Evolutionary conservation across 164 flowering plant species (phyloP).

Genomic region (Stephania yunnanensis): DNA sequence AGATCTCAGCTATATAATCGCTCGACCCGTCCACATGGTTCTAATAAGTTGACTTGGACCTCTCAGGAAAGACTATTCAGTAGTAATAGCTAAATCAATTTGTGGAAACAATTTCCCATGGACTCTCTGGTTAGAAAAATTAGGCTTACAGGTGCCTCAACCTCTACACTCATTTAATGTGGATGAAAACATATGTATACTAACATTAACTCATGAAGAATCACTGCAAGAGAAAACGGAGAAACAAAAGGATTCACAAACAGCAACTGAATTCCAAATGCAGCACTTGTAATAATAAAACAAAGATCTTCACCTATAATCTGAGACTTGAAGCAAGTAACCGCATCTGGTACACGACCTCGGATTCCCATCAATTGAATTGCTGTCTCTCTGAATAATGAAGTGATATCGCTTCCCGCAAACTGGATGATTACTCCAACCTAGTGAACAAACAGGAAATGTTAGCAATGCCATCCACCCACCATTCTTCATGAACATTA

Average conservation of each 20-base stretch:
- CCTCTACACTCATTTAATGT: neutral
- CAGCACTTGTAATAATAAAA: neutral
- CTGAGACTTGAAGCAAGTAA: conserved; percentile 37
- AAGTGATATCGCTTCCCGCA: conserved; percentile 79
- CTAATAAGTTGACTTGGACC: neutral
- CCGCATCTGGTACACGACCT: conserved; percentile 64
- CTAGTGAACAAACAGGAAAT: conserved; percentile 16
- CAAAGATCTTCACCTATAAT: conserved; percentile 41
- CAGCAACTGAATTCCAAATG: neutral
- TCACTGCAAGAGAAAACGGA: neutral
- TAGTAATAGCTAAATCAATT: neutral
- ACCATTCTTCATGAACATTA: no score
- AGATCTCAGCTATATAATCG: neutral
- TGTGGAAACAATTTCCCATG: neutral
- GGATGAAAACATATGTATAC: neutral
- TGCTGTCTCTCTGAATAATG: conserved; percentile 40
- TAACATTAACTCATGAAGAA: no score
- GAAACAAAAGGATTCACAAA: neutral
- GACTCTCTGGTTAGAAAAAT: neutral
- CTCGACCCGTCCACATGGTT: neutral
- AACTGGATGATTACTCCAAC: conserved; percentile 87
- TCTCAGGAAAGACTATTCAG: neutral
- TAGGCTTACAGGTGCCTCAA: neutral
- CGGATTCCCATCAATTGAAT: conserved; percentile 44
- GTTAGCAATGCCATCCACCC: neutral